These are phyloP conservation scores for Hordeum pubiflorum DNA, from an alignment of 202 grass and related monocot genomes.

Conservation along the genomic window DNA sequence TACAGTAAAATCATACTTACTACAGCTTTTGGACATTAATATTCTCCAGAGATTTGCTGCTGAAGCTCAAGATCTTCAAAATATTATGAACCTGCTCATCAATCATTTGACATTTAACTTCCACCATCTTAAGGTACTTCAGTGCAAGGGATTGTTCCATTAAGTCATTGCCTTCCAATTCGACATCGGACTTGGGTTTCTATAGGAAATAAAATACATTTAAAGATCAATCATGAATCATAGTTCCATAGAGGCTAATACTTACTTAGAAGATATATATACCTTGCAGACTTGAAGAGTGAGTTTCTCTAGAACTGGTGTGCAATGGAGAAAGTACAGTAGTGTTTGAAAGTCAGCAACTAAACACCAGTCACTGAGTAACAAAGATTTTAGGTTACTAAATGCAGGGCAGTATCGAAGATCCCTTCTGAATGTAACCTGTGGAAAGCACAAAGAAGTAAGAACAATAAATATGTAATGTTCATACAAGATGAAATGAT, in stretches of 20 bases:
- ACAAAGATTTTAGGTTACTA: neutral
- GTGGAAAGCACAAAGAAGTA: neutral
- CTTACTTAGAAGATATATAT: neutral
- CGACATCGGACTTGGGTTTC: neutral
- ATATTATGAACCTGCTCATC: neutral
- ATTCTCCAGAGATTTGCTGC: neutral
- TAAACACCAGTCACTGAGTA: conserved; percentile 24
- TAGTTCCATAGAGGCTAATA: neutral
- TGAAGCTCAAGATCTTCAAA: neutral
- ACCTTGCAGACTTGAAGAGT: conserved; percentile 23
- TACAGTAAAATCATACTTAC: neutral
- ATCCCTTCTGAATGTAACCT: conserved; percentile 25
- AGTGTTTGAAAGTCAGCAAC: neutral
- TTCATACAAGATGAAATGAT: neutral
- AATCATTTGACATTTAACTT: neutral
- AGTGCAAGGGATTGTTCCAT: neutral
- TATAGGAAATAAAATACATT: neutral
- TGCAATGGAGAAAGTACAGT: neutral
- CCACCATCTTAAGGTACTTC: neutral
- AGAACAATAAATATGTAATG: neutral
- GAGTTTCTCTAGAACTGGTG: conserved; percentile 14
- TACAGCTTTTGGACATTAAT: neutral
- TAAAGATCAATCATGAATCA: neutral
- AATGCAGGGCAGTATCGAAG: neutral
- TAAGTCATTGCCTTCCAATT: neutral